phyloP scores from a whole-genome alignment of 176 grass and related monocot genomes.

The Cocos nucifera region DNA sequence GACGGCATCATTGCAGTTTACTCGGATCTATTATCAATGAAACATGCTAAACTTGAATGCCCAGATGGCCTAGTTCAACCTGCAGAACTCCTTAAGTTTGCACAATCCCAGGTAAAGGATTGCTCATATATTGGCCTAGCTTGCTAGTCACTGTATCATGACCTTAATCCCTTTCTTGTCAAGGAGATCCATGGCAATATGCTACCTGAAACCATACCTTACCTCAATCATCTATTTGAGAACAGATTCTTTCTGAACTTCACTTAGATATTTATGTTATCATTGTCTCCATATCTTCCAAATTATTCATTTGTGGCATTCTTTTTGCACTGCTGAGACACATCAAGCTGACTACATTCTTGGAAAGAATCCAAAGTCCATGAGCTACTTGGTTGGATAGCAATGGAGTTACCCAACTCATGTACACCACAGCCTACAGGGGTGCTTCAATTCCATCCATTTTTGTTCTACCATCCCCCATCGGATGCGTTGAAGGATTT shows the following conservation, averaged over 20 bases:
- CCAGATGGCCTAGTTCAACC: conserved; percentile 58
- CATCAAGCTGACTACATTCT: conserved; percentile 66
- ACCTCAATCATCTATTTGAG: too few relatives aligned
- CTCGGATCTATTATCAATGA: conserved; percentile 46
- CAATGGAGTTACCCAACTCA: conserved; percentile 47
- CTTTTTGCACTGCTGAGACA: not conserved
- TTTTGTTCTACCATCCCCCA: conserved; percentile 9
- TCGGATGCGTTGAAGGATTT: conserved; percentile 77
- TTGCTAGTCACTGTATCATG: too few relatives aligned
- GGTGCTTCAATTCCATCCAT: conserved; percentile 76
- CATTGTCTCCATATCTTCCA: not conserved
- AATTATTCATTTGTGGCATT: not conserved
- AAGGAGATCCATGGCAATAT: too few relatives aligned
- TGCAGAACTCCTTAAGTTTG: conserved; percentile 40
- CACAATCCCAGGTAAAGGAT: conserved; percentile 37
- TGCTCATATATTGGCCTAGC: not conserved
- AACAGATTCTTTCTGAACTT: too few relatives aligned
- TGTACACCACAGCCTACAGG: conserved; percentile 85
- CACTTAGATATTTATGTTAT: too few relatives aligned
- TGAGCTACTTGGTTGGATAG: conserved; percentile 87
- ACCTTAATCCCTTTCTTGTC: too few relatives aligned
- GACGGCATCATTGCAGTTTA: conserved; percentile 63
- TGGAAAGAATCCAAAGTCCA: conserved; percentile 65
- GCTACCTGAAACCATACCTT: too few relatives aligned
- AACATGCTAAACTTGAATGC: conserved; percentile 39